Conservation (phyloP, 164 flowering plant species). For the Litsea cubeba region DNA sequence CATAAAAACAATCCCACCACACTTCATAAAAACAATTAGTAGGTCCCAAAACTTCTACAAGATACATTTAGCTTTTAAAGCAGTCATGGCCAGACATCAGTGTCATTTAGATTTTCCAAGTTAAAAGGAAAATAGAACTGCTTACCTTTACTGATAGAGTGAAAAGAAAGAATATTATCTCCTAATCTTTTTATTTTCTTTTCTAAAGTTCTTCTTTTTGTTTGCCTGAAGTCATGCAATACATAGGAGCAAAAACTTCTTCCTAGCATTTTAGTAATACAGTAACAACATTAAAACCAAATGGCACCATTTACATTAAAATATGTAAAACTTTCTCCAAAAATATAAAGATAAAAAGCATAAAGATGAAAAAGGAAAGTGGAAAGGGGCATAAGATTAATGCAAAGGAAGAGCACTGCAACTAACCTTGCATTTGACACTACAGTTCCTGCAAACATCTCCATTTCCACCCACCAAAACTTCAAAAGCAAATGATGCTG, state of each 20-base stretch:
- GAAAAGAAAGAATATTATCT: no score
- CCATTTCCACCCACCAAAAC: slow-evolving; percentile 36
- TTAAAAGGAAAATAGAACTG: background rate
- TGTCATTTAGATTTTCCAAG: background rate
- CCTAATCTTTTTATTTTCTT: background rate
- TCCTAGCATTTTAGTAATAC: background rate
- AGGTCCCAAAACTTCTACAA: background rate
- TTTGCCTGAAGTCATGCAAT: background rate
- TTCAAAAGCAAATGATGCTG: slow-evolving; percentile 64
- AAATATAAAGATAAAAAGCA: background rate
- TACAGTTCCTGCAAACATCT: slow-evolving; percentile 42
- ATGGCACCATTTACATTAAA: background rate
- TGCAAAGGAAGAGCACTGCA: background rate
- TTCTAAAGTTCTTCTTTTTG: no score
- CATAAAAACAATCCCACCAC: background rate
- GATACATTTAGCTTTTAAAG: background rate
- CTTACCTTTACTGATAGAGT: background rate
- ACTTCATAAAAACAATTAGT: background rate
- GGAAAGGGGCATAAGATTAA: background rate
- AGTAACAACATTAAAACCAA: background rate
- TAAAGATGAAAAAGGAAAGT: background rate
- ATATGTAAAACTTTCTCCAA: no score
- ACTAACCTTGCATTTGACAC: slow-evolving; percentile 76
- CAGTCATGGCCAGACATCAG: background rate
- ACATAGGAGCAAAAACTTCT: background rate